Conservation (phyloP, 768 basidiomycete genomes). For the Termitomyces sp. region DNA sequence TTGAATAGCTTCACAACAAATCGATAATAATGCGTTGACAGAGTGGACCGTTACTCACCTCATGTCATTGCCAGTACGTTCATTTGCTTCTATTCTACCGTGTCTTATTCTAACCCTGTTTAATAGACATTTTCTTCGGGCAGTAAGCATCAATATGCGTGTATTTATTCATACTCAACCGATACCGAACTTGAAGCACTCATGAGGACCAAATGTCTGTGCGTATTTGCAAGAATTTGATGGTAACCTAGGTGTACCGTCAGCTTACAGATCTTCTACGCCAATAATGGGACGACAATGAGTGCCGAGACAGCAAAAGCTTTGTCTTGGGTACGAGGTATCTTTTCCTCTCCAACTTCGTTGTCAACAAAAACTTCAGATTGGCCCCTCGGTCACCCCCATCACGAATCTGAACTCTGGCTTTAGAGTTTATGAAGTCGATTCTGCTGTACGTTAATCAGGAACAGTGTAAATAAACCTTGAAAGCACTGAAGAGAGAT, state of each 20-base stretch:
- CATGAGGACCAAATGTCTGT: slow-evolving; percentile 72
- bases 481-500: background rate
- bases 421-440: slow-evolving; percentile 69
- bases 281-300: slow-evolving; percentile 63
- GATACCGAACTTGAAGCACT: slow-evolving; percentile 24
- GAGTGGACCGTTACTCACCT: slow-evolving; percentile 73
- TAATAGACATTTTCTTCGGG: slow-evolving; percentile 68
- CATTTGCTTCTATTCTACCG: no score
- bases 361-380: slow-evolving; percentile 30
- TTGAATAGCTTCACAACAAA: background rate
- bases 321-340: slow-evolving; percentile 32
- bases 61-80: slow-evolving; percentile 70
- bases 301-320: slow-evolving; percentile 52
- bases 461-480: background rate
- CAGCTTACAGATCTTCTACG: slow-evolving; percentile 54
- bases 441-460: slow-evolving; percentile 47
- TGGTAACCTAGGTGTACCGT: background rate
- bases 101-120: background rate
- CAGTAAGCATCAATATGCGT: slow-evolving; percentile 30
- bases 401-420: slow-evolving; percentile 70
- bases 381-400: slow-evolving; percentile 67
- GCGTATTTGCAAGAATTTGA: slow-evolving; percentile 8
- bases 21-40: slow-evolving; percentile 18
- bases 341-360: background rate
- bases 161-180: background rate